Evolutionary conservation across 805 yeast species (phyloP), one percentile per base, ranked within the genome.

Genomic region (Priceomyces medius): DNA sequence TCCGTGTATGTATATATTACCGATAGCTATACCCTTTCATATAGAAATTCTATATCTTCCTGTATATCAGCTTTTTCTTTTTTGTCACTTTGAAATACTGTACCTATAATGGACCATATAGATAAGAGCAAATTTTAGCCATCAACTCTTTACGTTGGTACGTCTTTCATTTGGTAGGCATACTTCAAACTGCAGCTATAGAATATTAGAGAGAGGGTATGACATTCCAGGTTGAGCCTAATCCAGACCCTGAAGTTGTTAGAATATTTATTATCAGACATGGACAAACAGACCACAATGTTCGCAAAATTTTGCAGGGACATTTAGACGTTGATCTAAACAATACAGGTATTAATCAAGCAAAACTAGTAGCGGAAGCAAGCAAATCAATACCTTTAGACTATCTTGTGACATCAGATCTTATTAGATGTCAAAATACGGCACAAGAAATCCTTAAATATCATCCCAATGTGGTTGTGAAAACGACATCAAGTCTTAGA

Each of bases 201-300:
- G n/a, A n/a, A n/a, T n/a, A n/a, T n/a, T n/a, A n/a, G 24, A 9
- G 9, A 21, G 24, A 21, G 9, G 24, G 9, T 10, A 44, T 44
- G 47, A 40, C 41, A 4, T 20, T 44, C 18, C 36, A 36, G 28
- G 29, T 44, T n/a, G 37, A 33, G 14, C 14, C 56, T 29, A 76
- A 74, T 49, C 49, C 51, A 2, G 71, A 73, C 47, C 52, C 60
- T 3, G 47, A 58, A 4, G 49, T 61, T 7, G 56, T 78, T 2
- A 65, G 85, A 19, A 52, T 85, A 2, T 82, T 83, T 48, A 59
- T 87, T 4, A 77, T 88, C 3, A 77, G 96, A 53, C 96, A 88
- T 53, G 96, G 96, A 1, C 93, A 85, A 58, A 88, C 96, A 0
- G 81, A 81, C 42, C 81, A 83, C 60, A 88, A 88, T 56, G 71